A percentile compares a stretch with the other conserved stretches of the same genome.
Evolutionary conservation across 2,329 filamentous ascomycete genomes (phyloP).

Genomic region (Pseudogymnoascus verrucosus): DNA sequence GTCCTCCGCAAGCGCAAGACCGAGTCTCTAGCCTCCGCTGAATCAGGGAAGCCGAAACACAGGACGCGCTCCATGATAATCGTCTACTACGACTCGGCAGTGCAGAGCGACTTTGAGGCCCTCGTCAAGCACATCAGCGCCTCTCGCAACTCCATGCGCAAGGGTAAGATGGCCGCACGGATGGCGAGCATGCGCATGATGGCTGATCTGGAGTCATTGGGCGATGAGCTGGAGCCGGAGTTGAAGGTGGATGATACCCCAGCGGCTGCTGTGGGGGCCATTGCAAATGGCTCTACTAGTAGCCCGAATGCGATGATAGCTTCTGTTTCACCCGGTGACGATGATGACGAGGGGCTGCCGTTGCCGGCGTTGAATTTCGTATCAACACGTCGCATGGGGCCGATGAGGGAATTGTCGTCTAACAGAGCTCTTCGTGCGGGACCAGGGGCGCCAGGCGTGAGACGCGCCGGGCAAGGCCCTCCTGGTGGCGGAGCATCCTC

Average conservation of each 20-base stretch:
- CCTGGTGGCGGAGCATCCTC: neutral
- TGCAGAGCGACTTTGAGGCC: slow-evolving; percentile 74
- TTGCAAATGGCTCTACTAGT: slow-evolving; percentile 2
- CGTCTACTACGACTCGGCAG: slow-evolving; percentile 86
- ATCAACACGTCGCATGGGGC: slow-evolving; percentile 33
- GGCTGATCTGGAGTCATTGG: slow-evolving; percentile 50
- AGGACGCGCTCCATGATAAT: slow-evolving; percentile 69
- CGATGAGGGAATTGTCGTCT: slow-evolving; percentile 16
- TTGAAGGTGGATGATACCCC: slow-evolving; percentile 18
- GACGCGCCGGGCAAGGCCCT: neutral
- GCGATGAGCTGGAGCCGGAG: slow-evolving; percentile 35
- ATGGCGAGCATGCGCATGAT: slow-evolving; percentile 57
- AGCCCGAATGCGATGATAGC: neutral
- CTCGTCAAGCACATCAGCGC: slow-evolving; percentile 75
- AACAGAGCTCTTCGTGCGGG: neutral
- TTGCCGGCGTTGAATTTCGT: slow-evolving; percentile 31
- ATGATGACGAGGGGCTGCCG: slow-evolving; percentile 23
- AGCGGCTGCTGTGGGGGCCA: neutral
- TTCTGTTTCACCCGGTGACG: slow-evolving; percentile 12
- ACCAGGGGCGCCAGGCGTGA: neutral
- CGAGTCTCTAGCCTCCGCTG: slow-evolving; percentile 25
- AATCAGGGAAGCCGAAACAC: slow-evolving; percentile 35
- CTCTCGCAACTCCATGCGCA: slow-evolving; percentile 75
- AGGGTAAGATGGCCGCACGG: slow-evolving; percentile 76
- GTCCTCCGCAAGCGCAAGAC: slow-evolving; percentile 27